Percentiles rank a stretch among this genome's conserved stretches.
Conservation (phyloP, 805 yeast species). For the Starmerella floris region DNA sequence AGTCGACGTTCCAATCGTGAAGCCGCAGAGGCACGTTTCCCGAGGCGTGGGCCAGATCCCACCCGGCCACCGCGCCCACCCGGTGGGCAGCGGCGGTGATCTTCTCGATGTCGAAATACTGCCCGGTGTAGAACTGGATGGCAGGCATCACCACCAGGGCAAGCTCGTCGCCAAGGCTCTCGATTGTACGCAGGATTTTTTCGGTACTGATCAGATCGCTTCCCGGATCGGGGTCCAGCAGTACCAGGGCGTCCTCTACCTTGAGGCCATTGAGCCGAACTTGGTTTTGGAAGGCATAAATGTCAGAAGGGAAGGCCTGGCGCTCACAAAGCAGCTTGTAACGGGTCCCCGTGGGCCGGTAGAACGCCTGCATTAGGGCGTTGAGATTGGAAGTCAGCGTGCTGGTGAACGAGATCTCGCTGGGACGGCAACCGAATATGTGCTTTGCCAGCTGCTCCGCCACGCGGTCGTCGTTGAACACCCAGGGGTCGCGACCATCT, state of each 20-base stretch:
- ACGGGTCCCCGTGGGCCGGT: conserved; percentile 46
- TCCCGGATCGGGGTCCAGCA: conserved; percentile 46
- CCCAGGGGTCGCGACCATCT: conserved; percentile 51
- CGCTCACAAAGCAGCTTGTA: conserved; percentile 70
- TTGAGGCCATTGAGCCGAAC: conserved; percentile 46
- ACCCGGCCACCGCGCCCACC: conserved; percentile 46
- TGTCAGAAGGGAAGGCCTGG: conserved; percentile 86
- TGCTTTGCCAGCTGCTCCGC: conserved; percentile 54
- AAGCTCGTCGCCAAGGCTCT: conserved; percentile 42
- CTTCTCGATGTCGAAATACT: conserved; percentile 56
- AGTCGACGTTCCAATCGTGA: conserved; percentile 85
- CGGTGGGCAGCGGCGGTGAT: conserved; percentile 56
- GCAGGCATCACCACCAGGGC: conserved; percentile 77
- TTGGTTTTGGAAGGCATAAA: conserved; percentile 68
- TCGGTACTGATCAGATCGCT: conserved; percentile 47
- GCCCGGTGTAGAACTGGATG: conserved; percentile 87
- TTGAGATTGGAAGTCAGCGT: conserved; percentile 74
- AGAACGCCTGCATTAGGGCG: conserved; percentile 57
- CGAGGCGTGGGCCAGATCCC: conserved; percentile 93
- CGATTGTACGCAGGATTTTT: conserved; percentile 46
- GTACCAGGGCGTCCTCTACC: conserved; percentile 46
- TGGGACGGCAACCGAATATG: conserved; percentile 55
- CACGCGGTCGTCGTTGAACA: conserved; percentile 68
- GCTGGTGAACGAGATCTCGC: conserved; percentile 79
- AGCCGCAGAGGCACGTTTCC: conserved; percentile 69